Percentiles rank a stretch among this genome's conserved stretches.
These are phyloP conservation scores for Taphrina flavorubra DNA, from an alignment of 1,139 yeast species.

Conservation along the genomic window DNA sequence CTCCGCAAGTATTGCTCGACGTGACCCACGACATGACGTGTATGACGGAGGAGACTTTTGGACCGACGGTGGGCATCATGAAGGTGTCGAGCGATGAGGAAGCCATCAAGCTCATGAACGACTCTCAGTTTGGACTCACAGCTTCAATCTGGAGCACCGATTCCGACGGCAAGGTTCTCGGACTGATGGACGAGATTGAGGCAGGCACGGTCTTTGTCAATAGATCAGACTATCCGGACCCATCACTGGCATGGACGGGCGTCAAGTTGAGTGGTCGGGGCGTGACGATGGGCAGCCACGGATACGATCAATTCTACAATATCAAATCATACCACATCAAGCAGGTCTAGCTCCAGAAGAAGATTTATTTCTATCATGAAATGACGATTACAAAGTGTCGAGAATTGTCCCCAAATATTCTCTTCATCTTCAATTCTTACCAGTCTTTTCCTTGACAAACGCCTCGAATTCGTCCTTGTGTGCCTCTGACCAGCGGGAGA, in stretches of 20 bases:
- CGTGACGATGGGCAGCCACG: slow-evolving; percentile 51
- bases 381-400: no score
- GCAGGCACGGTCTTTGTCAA: slow-evolving; percentile 95
- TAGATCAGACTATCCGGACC: slow-evolving; percentile 81
- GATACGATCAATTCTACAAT: slow-evolving; percentile 52
- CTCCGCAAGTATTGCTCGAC: slow-evolving; percentile 83
- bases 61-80: slow-evolving; percentile 82
- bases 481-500: slow-evolving; percentile 49
- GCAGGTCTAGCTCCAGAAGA: slow-evolving; percentile 33
- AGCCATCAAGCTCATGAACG: slow-evolving; percentile 79
- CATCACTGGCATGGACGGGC: slow-evolving; percentile 82
- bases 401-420: no score
- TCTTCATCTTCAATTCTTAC: background rate
- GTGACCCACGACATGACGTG: slow-evolving; percentile 78
- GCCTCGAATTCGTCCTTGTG: slow-evolving; percentile 46
- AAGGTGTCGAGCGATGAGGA: slow-evolving; percentile 69
- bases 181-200: slow-evolving; percentile 53
- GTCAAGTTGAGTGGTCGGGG: slow-evolving; percentile 84
- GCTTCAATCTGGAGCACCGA: slow-evolving; percentile 86
- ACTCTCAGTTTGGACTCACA: slow-evolving; percentile 89
- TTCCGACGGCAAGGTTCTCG: slow-evolving; percentile 66
- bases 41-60: slow-evolving; percentile 90
- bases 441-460: slow-evolving; percentile 43
- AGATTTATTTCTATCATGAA: no score
- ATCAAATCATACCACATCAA: slow-evolving; percentile 54